These are phyloP conservation scores for Jacaranda copaia DNA, from an alignment of 257 asterid species.

Conservation along the genomic window DNA sequence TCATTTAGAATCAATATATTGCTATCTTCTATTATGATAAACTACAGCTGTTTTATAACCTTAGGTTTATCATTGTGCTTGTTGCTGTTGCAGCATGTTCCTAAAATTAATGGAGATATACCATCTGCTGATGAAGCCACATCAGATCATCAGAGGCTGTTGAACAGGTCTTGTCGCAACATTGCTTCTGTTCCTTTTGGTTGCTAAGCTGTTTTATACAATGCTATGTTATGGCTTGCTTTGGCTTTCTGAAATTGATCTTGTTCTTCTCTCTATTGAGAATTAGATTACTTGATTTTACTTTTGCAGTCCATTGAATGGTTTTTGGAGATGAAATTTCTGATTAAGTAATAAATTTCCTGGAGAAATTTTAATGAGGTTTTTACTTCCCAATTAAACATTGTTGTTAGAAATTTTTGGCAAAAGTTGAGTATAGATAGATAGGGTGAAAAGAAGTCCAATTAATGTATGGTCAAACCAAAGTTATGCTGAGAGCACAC, in stretches of 20 bases:
- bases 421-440: neutral
- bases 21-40: neutral
- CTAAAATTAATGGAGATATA: slow-evolving; percentile 86
- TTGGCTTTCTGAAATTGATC: too few species aligned
- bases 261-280: too few species aligned
- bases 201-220: too few species aligned
- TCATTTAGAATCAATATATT: slow-evolving; percentile 3
- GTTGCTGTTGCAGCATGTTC: slow-evolving; percentile 74
- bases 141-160: slow-evolving; percentile 81
- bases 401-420: neutral
- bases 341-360: neutral
- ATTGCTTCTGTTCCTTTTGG: neutral
- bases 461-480: too few species aligned
- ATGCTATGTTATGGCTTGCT: too few species aligned
- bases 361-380: too few species aligned
- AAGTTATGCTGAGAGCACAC: too few species aligned
- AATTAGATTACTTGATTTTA: neutral
- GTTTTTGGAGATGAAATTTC: neutral
- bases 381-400: too few species aligned
- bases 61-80: slow-evolving; percentile 11
- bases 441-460: neutral
- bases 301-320: slow-evolving; percentile 18
- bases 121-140: slow-evolving; percentile 87
- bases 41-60: slow-evolving; percentile 9
- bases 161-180: slow-evolving; percentile 61